phyloP scores from a whole-genome alignment of 208 protist species.

The Wallacemonas sp. region DNA sequence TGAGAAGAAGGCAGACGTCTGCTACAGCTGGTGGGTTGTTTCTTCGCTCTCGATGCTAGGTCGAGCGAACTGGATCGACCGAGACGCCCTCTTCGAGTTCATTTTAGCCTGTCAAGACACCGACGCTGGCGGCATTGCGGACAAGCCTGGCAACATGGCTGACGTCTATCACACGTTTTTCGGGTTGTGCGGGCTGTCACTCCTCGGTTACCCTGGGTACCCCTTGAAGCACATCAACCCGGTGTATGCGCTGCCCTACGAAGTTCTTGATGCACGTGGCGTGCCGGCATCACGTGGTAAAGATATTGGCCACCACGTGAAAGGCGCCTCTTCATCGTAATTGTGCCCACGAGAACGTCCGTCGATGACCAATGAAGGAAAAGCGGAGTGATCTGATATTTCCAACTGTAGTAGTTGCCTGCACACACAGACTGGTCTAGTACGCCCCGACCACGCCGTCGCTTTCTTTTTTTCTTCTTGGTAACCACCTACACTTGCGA shows the following conservation, averaged over 20 bases:
- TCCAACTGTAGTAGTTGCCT: no score
- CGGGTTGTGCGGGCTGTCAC: slow-evolving; percentile 94
- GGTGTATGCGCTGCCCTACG: slow-evolving; percentile 89
- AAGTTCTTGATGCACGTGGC: slow-evolving; percentile 61
- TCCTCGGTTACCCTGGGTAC: slow-evolving; percentile 90
- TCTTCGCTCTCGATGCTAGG: slow-evolving; percentile 95
- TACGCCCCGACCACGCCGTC: no score
- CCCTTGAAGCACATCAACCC: slow-evolving; percentile 77
- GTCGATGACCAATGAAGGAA: no score
- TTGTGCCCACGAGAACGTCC: no score
- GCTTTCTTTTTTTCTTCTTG: no score
- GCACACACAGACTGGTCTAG: no score
- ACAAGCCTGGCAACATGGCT: slow-evolving; percentile 97
- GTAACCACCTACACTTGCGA: no score
- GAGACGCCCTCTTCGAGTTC: slow-evolving; percentile 88
- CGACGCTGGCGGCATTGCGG: slow-evolving; percentile 97
- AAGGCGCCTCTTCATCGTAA: no score
- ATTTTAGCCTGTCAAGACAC: slow-evolving; percentile 97
- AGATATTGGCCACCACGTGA: slow-evolving; percentile 43
- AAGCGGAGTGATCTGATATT: no score
- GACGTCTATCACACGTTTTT: slow-evolving; percentile 99
- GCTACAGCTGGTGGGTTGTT: slow-evolving; percentile 99
- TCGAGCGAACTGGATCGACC: slow-evolving; percentile 95
- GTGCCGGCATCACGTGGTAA: slow-evolving; percentile 58
- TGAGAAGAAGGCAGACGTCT: slow-evolving; percentile 99